Percentiles rank a stretch among this genome's conserved stretches.
Conservation (phyloP, 2,329 filamentous ascomycete species). For the Penicillium decumbens region DNA sequence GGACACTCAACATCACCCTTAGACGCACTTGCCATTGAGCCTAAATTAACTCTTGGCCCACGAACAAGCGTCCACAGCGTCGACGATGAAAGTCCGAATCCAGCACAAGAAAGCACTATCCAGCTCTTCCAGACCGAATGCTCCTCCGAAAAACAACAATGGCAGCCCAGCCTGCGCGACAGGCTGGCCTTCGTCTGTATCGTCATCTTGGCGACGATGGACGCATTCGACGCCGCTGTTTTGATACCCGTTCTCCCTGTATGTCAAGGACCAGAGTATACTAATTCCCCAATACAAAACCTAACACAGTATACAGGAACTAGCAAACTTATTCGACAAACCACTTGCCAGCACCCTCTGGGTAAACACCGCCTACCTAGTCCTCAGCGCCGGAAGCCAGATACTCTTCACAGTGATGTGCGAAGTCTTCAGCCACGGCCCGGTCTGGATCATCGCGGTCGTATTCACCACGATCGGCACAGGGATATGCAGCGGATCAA, state of each 20-base stretch:
- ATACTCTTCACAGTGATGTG: slow-evolving; percentile 30
- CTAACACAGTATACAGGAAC: slow-evolving; percentile 17
- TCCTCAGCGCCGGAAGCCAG: slow-evolving; percentile 32
- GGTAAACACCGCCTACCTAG: slow-evolving; percentile 48
- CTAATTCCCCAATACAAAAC: too few species aligned
- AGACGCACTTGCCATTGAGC: slow-evolving; percentile 14
- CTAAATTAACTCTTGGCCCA: slow-evolving; percentile 13
- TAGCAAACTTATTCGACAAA: slow-evolving; percentile 35
- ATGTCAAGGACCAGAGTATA: slow-evolving; percentile 10
- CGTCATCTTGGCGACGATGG: slow-evolving; percentile 46
- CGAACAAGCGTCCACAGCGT: slow-evolving; percentile 14
- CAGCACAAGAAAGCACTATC: slow-evolving; percentile 16
- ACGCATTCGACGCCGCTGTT: slow-evolving; percentile 48
- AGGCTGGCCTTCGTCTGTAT: slow-evolving; percentile 42
- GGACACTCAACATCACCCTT: slow-evolving; percentile 6
- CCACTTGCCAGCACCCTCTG: slow-evolving; percentile 44
- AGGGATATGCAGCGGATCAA: slow-evolving; percentile 40
- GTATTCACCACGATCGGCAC: slow-evolving; percentile 47
- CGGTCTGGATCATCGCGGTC: slow-evolving; percentile 42
- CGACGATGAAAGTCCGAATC: slow-evolving; percentile 7
- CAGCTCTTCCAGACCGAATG: slow-evolving; percentile 20
- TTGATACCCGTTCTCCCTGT: slow-evolving; percentile 46
- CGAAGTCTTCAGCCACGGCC: slow-evolving; percentile 45
- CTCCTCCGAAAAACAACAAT: slow-evolving; percentile 20
- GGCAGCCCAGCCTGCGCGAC: slow-evolving; percentile 40